A percentile compares a stretch with the other conserved stretches of the same genome.
These are phyloP conservation scores for Gossypium gossypioides DNA, from an alignment of 441 rosid species.

Conservation along the genomic window DNA sequence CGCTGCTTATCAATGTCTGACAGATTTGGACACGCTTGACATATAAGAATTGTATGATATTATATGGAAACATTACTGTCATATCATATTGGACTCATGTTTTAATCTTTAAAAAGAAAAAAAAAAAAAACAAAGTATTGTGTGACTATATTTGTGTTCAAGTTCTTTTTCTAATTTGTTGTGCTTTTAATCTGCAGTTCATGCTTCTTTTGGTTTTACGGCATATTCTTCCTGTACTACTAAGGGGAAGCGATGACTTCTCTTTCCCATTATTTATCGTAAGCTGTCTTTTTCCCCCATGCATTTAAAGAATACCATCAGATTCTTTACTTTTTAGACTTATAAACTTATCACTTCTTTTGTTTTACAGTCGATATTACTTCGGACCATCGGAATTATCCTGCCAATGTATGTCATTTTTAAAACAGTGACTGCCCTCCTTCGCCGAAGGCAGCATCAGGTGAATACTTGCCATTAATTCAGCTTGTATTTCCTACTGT, in stretches of 20 bases:
- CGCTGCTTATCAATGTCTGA: background rate
- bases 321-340: background rate
- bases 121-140: background rate
- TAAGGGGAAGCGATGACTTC: constrained; percentile 30
- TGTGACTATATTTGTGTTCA: background rate
- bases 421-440: constrained; percentile 41
- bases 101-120: background rate
- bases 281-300: constrained; percentile 4
- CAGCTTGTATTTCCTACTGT: background rate
- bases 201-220: constrained; percentile 68
- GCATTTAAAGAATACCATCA: background rate
- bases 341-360: background rate
- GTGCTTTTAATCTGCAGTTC: constrained; percentile 43
- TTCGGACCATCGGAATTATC: constrained; percentile 51
- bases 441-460: constrained; percentile 37
- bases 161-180: background rate
- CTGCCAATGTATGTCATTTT: constrained; percentile 60
- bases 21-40: background rate
- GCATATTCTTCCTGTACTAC: constrained; percentile 63
- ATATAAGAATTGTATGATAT: background rate
- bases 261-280: constrained; percentile 56
- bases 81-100: background rate
- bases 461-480: constrained; percentile 20
- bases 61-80: background rate
- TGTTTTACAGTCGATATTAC: constrained; percentile 40